A percentile compares a stretch with the other conserved stretches of the same genome.
Conservation (phyloP, 169 alveolate genomes). For the Plasmodium inui region DNA sequence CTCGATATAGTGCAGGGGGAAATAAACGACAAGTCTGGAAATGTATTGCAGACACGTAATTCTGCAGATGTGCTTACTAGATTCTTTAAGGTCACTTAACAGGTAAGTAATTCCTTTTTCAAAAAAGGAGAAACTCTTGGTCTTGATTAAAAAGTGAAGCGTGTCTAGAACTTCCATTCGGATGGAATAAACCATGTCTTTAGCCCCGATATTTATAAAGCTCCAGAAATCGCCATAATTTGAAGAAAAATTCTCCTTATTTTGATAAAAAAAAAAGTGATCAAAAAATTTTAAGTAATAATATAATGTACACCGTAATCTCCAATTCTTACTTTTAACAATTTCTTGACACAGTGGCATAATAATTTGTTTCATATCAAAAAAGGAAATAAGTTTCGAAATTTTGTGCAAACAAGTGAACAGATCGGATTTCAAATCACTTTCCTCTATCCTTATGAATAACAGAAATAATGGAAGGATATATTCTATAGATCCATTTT, state of each 20-base stretch:
- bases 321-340: conserved; percentile 70
- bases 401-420: conserved; percentile 71
- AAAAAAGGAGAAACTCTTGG: conserved; percentile 43
- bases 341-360: conserved; percentile 72
- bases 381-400: conserved; percentile 63
- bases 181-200: conserved; percentile 56
- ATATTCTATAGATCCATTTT: conserved; percentile 72
- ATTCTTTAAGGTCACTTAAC: conserved; percentile 63
- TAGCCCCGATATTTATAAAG: conserved; percentile 58
- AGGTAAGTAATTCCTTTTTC: conserved; percentile 50
- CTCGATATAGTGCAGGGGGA: conserved; percentile 65
- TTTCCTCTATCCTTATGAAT: conserved; percentile 73
- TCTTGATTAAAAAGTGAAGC: conserved; percentile 56
- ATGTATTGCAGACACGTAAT: conserved; percentile 73
- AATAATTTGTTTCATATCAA: conserved; percentile 77
- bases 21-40: conserved; percentile 43
- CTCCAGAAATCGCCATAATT: conserved; percentile 61
- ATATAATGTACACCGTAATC: conserved; percentile 53
- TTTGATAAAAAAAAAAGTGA: conserved; percentile 67
- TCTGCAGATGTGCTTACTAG: conserved; percentile 44
- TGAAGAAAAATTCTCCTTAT: conserved; percentile 59
- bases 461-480: conserved; percentile 56
- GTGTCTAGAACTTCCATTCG: conserved; percentile 57
- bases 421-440: conserved; percentile 53
- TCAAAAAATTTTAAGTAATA: conserved; percentile 71